phyloP scores from a whole-genome alignment of 441 rosid species.

The Metrosideros polymorpha region DNA sequence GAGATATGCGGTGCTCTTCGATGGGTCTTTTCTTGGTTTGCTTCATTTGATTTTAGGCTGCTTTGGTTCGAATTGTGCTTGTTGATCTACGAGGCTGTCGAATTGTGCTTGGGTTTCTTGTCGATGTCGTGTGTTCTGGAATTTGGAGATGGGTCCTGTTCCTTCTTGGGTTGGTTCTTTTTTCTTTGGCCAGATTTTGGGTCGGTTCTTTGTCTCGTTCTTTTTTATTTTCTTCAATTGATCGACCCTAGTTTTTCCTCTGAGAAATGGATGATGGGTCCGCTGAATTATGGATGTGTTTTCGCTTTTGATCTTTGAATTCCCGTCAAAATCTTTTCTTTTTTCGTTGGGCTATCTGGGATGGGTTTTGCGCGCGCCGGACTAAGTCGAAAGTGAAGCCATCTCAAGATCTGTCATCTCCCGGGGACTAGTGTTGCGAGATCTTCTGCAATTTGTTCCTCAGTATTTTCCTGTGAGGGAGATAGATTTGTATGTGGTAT shows the following conservation, averaged over 20 bases:
- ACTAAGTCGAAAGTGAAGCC: not conserved
- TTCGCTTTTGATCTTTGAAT: not conserved
- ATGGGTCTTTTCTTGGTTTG: not conserved
- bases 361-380: not conserved
- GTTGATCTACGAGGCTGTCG: not conserved
- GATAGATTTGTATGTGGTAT: not conserved
- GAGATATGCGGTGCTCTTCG: not conserved
- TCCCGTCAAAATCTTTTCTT: not conserved
- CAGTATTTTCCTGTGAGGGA: not conserved
- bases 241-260: not conserved
- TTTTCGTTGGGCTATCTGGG: not conserved
- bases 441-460: not conserved
- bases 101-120: not conserved
- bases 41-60: not conserved
- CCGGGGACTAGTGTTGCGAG: not conserved
- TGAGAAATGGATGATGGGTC: not conserved
- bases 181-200: not conserved
- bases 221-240: not conserved
- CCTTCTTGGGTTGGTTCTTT: not conserved
- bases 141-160: not conserved
- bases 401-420: not conserved
- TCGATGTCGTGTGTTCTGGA: not conserved
- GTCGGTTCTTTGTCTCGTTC: not conserved
- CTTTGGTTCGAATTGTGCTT: not conserved
- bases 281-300: not conserved